Conservation (phyloP, 1,139 yeast genomes). For the Nadsonia commutata region DNA sequence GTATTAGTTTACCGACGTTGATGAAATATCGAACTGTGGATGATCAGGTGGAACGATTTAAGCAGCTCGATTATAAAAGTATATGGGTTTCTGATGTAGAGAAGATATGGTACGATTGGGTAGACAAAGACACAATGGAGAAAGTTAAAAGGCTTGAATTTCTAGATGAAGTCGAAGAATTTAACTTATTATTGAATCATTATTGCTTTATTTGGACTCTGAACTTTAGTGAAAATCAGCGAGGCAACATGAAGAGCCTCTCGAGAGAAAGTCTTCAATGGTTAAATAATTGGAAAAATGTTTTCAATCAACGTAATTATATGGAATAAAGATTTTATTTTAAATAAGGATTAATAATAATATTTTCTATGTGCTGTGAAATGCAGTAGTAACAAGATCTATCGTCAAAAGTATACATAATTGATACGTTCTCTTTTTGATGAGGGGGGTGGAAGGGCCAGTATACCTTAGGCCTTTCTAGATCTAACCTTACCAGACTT, state of each 20-base stretch:
- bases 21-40: constrained; percentile 34
- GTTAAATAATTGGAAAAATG: background rate
- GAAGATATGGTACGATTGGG: constrained; percentile 45
- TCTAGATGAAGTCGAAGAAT: constrained; percentile 83
- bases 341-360: background rate
- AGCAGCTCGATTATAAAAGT: constrained; percentile 12
- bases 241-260: background rate
- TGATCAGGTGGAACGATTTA: constrained; percentile 29
- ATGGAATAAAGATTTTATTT: background rate
- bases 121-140: constrained; percentile 30
- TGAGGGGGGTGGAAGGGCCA: background rate
- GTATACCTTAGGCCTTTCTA: background rate
- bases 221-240: constrained; percentile 1
- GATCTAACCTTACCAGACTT: background rate
- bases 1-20: constrained; percentile 57
- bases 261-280: background rate
- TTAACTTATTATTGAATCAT: constrained; percentile 57
- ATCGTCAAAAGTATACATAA: too few species aligned
- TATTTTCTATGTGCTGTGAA: too few species aligned
- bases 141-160: constrained; percentile 55
- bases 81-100: constrained; percentile 41
- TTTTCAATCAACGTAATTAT: background rate
- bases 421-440: constrained; percentile 1
- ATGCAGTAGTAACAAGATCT: too few species aligned
- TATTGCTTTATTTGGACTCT: constrained; percentile 43